phyloP scores from a whole-genome alignment of 2,329 filamentous ascomycete genomes.

The Pseudogymnoascus sp. region DNA sequence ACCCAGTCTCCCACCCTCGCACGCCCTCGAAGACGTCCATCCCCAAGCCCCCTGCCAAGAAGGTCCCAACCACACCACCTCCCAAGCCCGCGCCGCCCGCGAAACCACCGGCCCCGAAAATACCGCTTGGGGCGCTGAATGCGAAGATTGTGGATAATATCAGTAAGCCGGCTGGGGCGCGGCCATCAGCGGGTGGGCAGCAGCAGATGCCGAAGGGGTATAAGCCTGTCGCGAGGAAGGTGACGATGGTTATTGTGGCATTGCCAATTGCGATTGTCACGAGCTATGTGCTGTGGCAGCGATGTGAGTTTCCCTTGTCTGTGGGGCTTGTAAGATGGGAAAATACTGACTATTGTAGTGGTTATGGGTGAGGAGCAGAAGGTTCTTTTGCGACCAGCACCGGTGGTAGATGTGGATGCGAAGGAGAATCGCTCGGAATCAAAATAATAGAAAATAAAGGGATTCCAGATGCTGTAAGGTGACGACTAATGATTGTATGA shows the following conservation, averaged over 20 bases:
- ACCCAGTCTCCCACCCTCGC: background rate
- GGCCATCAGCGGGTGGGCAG: slow-evolving; percentile 16
- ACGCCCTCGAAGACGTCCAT: background rate
- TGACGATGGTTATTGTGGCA: slow-evolving; percentile 27
- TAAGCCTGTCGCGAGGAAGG: slow-evolving; percentile 24
- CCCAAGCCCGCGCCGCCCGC: background rate
- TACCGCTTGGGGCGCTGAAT: slow-evolving; percentile 19
- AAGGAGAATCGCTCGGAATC: background rate
- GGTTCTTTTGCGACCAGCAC: slow-evolving; percentile 12
- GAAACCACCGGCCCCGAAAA: background rate
- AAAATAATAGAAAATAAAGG: background rate
- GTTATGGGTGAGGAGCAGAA: slow-evolving; percentile 21
- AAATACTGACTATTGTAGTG: slow-evolving; percentile 12
- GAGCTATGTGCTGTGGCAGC: slow-evolving; percentile 28
- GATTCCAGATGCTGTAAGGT: background rate
- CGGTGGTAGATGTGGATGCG: background rate
- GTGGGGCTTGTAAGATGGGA: background rate
- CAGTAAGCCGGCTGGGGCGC: slow-evolving; percentile 22
- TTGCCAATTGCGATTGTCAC: slow-evolving; percentile 28
- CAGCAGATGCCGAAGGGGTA: slow-evolving; percentile 25
- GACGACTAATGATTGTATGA: background rate
- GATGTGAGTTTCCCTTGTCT: slow-evolving; percentile 21
- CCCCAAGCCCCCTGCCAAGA: background rate
- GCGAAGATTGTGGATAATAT: slow-evolving; percentile 26
- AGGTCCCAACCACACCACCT: background rate